A percentile compares a stretch with the other conserved stretches of the same genome.
Evolutionary conservation across 495 filamentous ascomycete species (phyloP).

Genomic region (Durotheca rogersii): DNA sequence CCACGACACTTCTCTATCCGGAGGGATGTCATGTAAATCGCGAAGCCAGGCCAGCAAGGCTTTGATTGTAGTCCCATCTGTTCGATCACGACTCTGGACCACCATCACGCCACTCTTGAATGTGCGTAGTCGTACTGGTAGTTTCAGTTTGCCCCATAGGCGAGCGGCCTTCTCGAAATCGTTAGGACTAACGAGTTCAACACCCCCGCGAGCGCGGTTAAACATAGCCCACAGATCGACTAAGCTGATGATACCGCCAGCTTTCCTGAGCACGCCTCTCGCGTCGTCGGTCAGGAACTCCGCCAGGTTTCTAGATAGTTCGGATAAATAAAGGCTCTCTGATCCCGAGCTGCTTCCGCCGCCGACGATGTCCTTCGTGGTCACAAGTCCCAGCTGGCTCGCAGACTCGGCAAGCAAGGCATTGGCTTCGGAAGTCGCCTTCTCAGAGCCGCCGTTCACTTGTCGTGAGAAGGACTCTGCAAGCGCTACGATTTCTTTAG

Average conservation of each 20-base stretch:
- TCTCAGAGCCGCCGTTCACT: slow-evolving; percentile 55
- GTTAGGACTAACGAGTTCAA: slow-evolving; percentile 87
- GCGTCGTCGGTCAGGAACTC: slow-evolving; percentile 93
- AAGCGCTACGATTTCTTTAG: slow-evolving; percentile 91
- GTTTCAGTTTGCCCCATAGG: slow-evolving; percentile 82
- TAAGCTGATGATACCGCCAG: slow-evolving; percentile 91
- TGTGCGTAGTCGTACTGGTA: slow-evolving; percentile 81
- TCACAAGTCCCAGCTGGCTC: slow-evolving; percentile 80
- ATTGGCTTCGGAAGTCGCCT: slow-evolving; percentile 62
- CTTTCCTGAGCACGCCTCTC: slow-evolving; percentile 72
- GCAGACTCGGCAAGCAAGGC: slow-evolving; percentile 80
- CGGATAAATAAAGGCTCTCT: slow-evolving; percentile 63
- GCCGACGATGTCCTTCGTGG: slow-evolving; percentile 85
- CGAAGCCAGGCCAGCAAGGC: slow-evolving; percentile 74
- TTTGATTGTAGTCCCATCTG: slow-evolving; percentile 84
- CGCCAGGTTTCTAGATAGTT: slow-evolving; percentile 84
- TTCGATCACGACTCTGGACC: slow-evolving; percentile 84
- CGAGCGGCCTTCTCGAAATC: slow-evolving; percentile 89
- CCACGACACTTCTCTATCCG: slow-evolving; percentile 65
- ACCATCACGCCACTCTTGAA: slow-evolving; percentile 93
- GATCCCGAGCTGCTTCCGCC: slow-evolving; percentile 40
- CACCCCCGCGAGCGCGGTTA: slow-evolving; percentile 91
- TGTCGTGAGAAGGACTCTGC: slow-evolving; percentile 83
- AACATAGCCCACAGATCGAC: slow-evolving; percentile 97
- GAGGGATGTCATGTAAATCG: slow-evolving; percentile 66